Evolutionary conservation across 257 asterid species (phyloP), one percentile per base, ranked within the genome.

Genomic region (Scutellaria minor): DNA sequence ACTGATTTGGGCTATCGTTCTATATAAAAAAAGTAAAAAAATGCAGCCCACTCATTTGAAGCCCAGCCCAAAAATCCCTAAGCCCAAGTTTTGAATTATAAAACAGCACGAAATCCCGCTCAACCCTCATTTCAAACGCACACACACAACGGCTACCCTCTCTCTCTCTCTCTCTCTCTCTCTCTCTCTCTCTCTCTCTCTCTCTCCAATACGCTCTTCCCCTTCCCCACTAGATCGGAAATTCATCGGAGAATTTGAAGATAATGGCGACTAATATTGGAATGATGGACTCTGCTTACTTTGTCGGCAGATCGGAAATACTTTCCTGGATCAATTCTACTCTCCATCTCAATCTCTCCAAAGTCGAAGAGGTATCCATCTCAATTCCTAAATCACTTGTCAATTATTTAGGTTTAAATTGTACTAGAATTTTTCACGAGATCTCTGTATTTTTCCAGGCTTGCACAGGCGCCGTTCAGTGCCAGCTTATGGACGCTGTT

Each of bases 401-500:
- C 1, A 13, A 35, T 35, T 57, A 3, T 15, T 47, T 41, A 10
- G 15, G 39, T 2, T 9, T 20, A 5, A 8, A 7, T 64, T 4
- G 31, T 14, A 42, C 2, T 51, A 0, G 6, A 37, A 47, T 13
- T 44, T 2, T 1, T 52, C 22, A 5, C 2, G 53, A 5, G 22
- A 11, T 35, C 40, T 56, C 13, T 66, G 59, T 46, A 60, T 56
- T 18, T 45, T 24, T 67, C 41, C 85, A 93, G 98, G 90, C 97
- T 66, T 90, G 93, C 72, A 77, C 86, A 0, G 97, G 97, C 22
- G 97, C 97, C 7, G 95, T 93, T 47, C 97, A 90, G 66, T 90
- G 98, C 82, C 98, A 93, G 85, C 84, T 93, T 47, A 89, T 93
- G 98, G 96, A 90, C 48, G 88, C 93, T 13, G 93, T 78, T 68